A percentile compares a stretch with the other conserved stretches of the same genome.
phyloP scores from a whole-genome alignment of 495 filamentous ascomycete genomes.

The Glonium stellatum region DNA sequence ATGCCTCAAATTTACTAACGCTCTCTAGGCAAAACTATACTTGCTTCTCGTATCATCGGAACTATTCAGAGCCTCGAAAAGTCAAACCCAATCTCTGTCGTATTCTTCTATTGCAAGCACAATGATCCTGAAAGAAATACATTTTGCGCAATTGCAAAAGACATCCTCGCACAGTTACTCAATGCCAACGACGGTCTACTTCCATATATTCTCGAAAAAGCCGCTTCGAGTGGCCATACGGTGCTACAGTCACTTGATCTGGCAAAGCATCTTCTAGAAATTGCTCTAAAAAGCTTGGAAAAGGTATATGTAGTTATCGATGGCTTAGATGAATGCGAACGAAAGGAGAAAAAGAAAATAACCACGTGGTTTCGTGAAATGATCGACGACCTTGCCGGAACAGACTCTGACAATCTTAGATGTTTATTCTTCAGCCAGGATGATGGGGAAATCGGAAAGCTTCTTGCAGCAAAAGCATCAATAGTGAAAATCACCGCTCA shows the following conservation, averaged over 20 bases:
- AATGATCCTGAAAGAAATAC: conserved; percentile 9
- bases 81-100: not conserved
- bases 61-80: conserved; percentile 2
- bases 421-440: conserved; percentile 17
- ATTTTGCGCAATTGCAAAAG: conserved; percentile 9
- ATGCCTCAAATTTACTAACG: not conserved
- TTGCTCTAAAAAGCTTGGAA: conserved; percentile 11
- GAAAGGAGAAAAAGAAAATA: conserved; percentile 10
- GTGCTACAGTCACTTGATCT: conserved; percentile 2
- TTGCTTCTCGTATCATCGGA: conserved; percentile 24
- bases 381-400: conserved; percentile 25
- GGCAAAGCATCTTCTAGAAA: conserved; percentile 15
- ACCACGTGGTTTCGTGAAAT: conserved; percentile 7
- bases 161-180: conserved; percentile 12
- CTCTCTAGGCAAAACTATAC: conserved; percentile 26
- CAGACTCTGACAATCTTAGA: conserved; percentile 27
- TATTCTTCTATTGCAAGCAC: conserved; percentile 23
- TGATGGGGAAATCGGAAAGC: not conserved
- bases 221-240: conserved; percentile 18
- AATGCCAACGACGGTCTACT: conserved; percentile 12
- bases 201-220: conserved; percentile 9
- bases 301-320: conserved; percentile 20
- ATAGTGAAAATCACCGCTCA: not conserved
- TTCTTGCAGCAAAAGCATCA: not conserved
- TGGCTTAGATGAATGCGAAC: conserved; percentile 23